These are phyloP conservation scores for Meyerozyma elateridarum DNA, from an alignment of 1,139 yeast species.

Conservation along the genomic window DNA sequence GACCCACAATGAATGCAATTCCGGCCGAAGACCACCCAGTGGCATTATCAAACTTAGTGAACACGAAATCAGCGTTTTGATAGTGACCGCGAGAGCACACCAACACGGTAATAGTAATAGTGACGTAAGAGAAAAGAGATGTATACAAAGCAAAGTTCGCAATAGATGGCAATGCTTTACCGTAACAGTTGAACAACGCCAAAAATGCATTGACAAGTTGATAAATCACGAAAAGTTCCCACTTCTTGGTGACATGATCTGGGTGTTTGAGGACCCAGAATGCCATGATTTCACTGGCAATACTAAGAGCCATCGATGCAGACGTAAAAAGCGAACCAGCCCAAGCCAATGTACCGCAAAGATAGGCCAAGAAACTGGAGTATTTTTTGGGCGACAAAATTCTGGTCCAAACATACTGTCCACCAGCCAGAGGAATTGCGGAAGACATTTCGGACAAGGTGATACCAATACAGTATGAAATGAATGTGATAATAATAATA, in stretches of 20 bases:
- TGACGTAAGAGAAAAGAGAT: constrained; percentile 32
- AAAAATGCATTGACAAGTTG: constrained; percentile 29
- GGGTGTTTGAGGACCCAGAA: constrained; percentile 46
- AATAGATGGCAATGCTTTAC: constrained; percentile 30
- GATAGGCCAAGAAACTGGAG: constrained; percentile 44
- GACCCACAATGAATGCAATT: constrained; percentile 41
- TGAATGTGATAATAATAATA: constrained; percentile 25
- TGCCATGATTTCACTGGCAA: constrained; percentile 46
- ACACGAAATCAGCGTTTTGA: constrained; percentile 35
- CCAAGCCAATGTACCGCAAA: constrained; percentile 56
- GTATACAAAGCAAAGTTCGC: constrained; percentile 34
- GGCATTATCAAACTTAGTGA: constrained; percentile 31
- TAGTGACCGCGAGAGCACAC: constrained; percentile 34
- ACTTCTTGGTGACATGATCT: constrained; percentile 36
- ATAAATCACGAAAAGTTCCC: constrained; percentile 51
- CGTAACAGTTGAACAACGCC: constrained; percentile 35
- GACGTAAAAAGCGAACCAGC: constrained; percentile 55
- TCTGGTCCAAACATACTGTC: constrained; percentile 7
- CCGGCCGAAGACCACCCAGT: constrained; percentile 41
- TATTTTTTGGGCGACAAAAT: constrained; percentile 40
- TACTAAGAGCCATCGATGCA: constrained; percentile 49
- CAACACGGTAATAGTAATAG: constrained; percentile 34
- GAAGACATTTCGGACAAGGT: constrained; percentile 30
- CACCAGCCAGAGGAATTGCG: constrained; percentile 38
- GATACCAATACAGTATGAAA: constrained; percentile 37